These are phyloP conservation scores for Groenewaldozyma tartarivorans DNA, from an alignment of 805 yeast genomes.

Conservation along the genomic window DNA sequence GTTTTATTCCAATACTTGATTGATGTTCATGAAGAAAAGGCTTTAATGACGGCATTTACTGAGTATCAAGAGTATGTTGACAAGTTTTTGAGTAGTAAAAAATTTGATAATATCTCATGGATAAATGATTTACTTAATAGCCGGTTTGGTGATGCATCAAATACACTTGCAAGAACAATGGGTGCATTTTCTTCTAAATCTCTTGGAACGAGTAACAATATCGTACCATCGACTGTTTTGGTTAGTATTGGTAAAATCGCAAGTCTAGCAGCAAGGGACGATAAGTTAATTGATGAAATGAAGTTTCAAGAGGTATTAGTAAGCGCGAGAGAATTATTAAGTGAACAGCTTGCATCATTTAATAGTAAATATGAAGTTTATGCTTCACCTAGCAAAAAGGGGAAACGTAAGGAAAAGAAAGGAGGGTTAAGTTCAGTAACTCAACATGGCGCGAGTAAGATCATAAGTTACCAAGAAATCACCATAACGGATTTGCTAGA, in stretches of 20 bases:
- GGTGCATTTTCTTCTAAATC: constrained; percentile 18
- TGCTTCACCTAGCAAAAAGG: background rate
- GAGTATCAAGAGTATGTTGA: constrained; percentile 41
- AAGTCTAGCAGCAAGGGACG: constrained; percentile 34
- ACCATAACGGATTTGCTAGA: constrained; percentile 40
- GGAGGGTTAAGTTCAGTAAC: constrained; percentile 20
- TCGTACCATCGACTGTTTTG: constrained; percentile 43
- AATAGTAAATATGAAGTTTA: constrained; percentile 1
- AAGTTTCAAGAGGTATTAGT: constrained; percentile 41
- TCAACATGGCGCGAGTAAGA: constrained; percentile 21
- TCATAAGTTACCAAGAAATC: constrained; percentile 33
- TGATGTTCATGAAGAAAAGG: constrained; percentile 39
- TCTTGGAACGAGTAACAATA: constrained; percentile 29
- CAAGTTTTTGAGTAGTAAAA: constrained; percentile 39
- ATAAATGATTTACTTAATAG: constrained; percentile 49
- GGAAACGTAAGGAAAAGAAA: constrained; percentile 13
- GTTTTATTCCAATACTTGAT: constrained; percentile 53
- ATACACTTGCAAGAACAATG: constrained; percentile 37
- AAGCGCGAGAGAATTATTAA: constrained; percentile 37
- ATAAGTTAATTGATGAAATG: constrained; percentile 33
- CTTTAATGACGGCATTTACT: constrained; percentile 49
- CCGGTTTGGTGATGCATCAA: constrained; percentile 42
- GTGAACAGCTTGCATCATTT: constrained; percentile 4
- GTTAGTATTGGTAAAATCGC: constrained; percentile 67
- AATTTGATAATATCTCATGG: constrained; percentile 50